Base-by-base conservation (phyloP, 1,284 basidiomycete genomes). In the Exobasidium rhododendri region DNA sequence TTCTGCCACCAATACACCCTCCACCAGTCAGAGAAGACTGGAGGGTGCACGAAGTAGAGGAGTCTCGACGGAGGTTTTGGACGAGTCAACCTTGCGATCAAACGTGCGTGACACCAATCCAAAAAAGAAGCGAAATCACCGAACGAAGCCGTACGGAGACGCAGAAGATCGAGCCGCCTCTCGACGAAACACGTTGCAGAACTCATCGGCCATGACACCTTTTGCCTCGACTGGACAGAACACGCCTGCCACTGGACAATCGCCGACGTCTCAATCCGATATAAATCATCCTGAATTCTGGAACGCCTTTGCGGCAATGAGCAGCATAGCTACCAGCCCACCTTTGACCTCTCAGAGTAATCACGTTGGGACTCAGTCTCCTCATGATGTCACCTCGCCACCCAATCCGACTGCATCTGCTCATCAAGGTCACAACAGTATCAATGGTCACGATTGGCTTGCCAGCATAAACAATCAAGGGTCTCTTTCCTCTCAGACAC, bases 121-220 rank as follows among this genome's bases (percentile, higher is more conserved):
- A 17, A 26, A 52, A 32, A 44, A 29, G 52, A n/a, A 44, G 29
- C 26, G 51, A 22, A 68, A 67, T 46, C 64, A 71, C 24, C 65
- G 75, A 11, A 63, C 68, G 28, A 77, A 77, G 51, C 75, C 75
- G 1, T 77, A 77, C 56, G 69, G 69, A 24, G 65, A 69, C 43
- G 40, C 22, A 2, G 49, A 22, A 22, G 46, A 55, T 13, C 46
- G 50, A 30, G 22, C 56, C n/a, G 56, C 32, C n/a, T 20, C 32
- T 17, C 22, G 68, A 43, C 70, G 67, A 40, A 68, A 66, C 5
- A 64, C 66, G 68, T 28, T 43, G 26, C 10, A n/a, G 53, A 67
- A 58, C 60, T 65, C 4, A 65, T 70, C 47, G 65, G 17, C 67
- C 63, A 71, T 68, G 70, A 69, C 68, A 28, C 68, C 67, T 2